Evolutionary conservation across 2,329 filamentous ascomycete genomes (phyloP), one percentile per base, ranked within the genome.

Genomic region (Ascochyta clinopodiicola): DNA sequence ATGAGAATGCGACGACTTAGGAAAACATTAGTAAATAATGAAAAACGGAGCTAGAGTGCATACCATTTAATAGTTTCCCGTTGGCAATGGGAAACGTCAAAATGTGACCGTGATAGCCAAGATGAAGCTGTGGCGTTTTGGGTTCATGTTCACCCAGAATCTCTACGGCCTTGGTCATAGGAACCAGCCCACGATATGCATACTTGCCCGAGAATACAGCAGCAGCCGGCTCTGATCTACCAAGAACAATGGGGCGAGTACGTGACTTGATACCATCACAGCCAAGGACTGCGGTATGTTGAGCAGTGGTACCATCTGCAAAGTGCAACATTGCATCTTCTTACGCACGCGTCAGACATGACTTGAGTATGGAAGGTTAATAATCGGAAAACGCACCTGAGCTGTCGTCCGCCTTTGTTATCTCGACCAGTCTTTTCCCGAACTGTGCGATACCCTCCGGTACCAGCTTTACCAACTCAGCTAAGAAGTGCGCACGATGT

Each of bases 261-360:
- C 77, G 75, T 0, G 83, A 86, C 66, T 85, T 85, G 64, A 89
- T 86, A 0, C 87, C 87, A 70, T 89, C 87, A 66, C 84, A 87
- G 5, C 84, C 86, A 51, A 89, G 77, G 0, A 86, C 81, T 1
- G 78, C 76, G 56, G 76, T 76, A 27, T 81, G 80, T 24, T 74
- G 64, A 0, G 74, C 80, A 0, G 64, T 72, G 0, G 71, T 77
- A 0, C 80, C 80, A 66, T 84, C 82, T 1, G 70, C 61, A 51
- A 84, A 80, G 7, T 69, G 66, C 27, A 79, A 44, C 0, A 67
- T 45, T 0, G 74, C 69, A 34, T 71, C 62, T 6, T 60, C 51
- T 60, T 45, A 31, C 25, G 12, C 12, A 31, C 13, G 15, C 15
- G 29, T 31, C 29, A 31, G 29, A 31, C 10, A 13, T 31, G 12